Evolutionary conservation across 73 alveolate species (phyloP).

Genomic region (Diophrys sp.): DNA sequence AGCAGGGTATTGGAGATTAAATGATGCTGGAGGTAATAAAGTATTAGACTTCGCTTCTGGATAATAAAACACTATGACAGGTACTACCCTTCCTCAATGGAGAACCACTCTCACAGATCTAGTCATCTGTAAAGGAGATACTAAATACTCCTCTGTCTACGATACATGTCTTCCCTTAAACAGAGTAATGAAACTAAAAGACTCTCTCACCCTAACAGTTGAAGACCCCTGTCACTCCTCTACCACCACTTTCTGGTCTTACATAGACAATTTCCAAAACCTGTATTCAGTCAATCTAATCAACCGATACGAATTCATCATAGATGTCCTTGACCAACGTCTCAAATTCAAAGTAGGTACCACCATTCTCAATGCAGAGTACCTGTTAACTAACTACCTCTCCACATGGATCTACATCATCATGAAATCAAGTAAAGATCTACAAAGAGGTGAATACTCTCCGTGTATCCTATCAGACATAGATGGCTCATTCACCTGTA

Average conservation of each 20-base stretch:
- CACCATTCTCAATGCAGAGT: background rate
- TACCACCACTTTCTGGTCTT: background rate
- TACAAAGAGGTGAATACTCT: background rate
- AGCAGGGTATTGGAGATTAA: background rate
- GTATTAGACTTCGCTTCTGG: too few species aligned
- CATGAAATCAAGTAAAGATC: background rate
- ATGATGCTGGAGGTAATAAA: background rate
- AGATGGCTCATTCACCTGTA: background rate
- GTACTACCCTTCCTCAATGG: background rate
- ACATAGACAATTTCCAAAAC: background rate
- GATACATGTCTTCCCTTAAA: background rate
- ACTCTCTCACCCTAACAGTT: background rate
- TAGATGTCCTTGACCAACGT: background rate
- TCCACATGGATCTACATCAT: background rate
- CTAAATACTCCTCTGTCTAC: background rate
- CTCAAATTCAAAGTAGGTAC: background rate
- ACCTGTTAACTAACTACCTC: background rate
- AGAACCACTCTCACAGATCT: background rate
- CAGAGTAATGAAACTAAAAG: background rate
- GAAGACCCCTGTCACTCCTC: background rate
- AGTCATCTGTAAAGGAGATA: background rate
- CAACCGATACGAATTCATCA: background rate
- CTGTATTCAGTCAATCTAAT: background rate
- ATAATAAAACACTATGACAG: background rate
- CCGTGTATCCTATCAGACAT: background rate